Evolutionary conservation across 1,284 basidiomycete species (phyloP).

Genomic region (Exobasidium cylindrosporum): DNA sequence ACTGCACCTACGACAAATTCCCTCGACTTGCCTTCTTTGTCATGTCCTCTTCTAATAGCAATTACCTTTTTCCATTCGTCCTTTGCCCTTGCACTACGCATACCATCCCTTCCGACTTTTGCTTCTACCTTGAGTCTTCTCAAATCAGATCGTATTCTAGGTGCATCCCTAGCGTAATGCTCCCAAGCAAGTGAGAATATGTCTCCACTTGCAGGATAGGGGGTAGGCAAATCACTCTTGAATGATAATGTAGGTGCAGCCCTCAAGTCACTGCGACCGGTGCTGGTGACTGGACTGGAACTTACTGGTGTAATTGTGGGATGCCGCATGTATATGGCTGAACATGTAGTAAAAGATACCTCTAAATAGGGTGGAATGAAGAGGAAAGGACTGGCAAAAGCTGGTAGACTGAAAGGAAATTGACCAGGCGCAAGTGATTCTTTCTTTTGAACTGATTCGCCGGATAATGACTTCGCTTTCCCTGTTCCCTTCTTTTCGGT

Average conservation of each 20-base stretch:
- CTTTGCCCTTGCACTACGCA: constrained; percentile 36
- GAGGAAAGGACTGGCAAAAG: constrained; percentile 82
- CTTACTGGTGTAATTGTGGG: constrained; percentile 67
- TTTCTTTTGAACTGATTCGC: constrained; percentile 9
- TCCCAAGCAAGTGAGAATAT: constrained; percentile 53
- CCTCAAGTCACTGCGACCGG: not conserved
- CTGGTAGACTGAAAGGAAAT: constrained; percentile 72
- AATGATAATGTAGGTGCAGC: constrained; percentile 15
- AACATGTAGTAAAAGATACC: constrained; percentile 84
- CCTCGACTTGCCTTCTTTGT: no score
- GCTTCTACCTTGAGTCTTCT: constrained; percentile 41
- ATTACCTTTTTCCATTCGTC: constrained; percentile 19
- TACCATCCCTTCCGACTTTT: constrained; percentile 36
- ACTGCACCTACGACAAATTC: no score
- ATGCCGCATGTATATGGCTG: constrained; percentile 88
- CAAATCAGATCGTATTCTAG: constrained; percentile 45
- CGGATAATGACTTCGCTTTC: not conserved
- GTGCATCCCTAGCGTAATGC: constrained; percentile 48
- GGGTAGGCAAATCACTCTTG: constrained; percentile 49
- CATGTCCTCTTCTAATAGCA: constrained; percentile 14
- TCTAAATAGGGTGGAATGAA: constrained; percentile 96
- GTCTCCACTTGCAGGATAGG: constrained; percentile 47
- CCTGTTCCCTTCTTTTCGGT: constrained; percentile 3
- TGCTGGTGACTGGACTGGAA: not conserved
- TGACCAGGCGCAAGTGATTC: constrained; percentile 39